Conservation (phyloP, 2,329 filamentous ascomycete genomes). For the Drechslerella coelobrocha region DNA sequence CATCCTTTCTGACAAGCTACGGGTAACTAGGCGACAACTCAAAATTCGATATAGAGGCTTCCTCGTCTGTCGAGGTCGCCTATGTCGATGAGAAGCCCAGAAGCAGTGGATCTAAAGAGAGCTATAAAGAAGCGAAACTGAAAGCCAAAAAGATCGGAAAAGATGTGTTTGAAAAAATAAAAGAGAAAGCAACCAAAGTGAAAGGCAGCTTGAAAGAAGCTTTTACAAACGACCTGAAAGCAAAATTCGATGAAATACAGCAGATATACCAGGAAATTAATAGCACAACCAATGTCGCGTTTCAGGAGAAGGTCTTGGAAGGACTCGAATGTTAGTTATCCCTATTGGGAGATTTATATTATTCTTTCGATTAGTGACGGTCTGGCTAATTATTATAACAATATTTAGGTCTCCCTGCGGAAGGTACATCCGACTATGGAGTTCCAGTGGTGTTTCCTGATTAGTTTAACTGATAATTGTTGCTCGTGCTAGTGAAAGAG, state of each 20-base stretch:
- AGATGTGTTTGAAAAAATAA: background rate
- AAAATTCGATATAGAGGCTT: no score
- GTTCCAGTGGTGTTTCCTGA: no score
- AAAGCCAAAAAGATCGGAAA: slow-evolving; percentile 7
- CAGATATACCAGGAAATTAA: background rate
- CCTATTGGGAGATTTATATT: no score
- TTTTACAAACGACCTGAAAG: slow-evolving; percentile 8
- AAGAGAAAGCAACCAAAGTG: background rate
- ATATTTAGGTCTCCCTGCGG: no score
- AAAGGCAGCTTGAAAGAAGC: slow-evolving; percentile 17
- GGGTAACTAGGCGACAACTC: no score
- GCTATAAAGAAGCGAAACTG: background rate
- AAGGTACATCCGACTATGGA: no score
- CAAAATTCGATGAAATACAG: background rate
- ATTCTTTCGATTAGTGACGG: slow-evolving; percentile 2
- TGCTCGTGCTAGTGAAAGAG: slow-evolving; percentile 4
- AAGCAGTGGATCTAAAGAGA: background rate
- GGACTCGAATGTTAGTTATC: slow-evolving; percentile 1
- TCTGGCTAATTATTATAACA: slow-evolving; percentile 6
- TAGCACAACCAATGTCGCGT: background rate
- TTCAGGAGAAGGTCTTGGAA: slow-evolving; percentile 2
- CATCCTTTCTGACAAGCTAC: no score
- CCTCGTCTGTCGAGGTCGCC: no score
- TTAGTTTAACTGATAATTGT: slow-evolving; percentile 2
- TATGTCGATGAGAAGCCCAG: background rate